Conservation (phyloP, 2,329 filamentous ascomycete genomes). For the Blastomyces parvus region DNA sequence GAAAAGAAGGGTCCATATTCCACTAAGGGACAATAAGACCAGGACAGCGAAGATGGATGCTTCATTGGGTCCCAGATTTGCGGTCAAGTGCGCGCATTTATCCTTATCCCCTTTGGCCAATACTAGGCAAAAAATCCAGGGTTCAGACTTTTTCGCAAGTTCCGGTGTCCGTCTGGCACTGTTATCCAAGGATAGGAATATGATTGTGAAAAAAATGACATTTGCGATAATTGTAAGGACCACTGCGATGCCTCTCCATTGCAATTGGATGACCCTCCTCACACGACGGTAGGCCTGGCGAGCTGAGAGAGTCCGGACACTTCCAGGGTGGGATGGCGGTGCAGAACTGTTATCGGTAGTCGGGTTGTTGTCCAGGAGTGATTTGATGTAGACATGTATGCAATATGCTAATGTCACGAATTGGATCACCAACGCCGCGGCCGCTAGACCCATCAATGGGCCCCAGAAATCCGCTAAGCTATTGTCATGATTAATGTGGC, state of each 20-base stretch:
- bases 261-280: slow-evolving; percentile 74
- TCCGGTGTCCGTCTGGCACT: slow-evolving; percentile 50
- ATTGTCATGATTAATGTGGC: slow-evolving; percentile 86
- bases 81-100: slow-evolving; percentile 54
- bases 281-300: slow-evolving; percentile 82
- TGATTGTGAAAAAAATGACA: slow-evolving; percentile 84
- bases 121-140: slow-evolving; percentile 67
- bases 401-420: slow-evolving; percentile 83
- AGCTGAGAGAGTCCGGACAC: slow-evolving; percentile 68
- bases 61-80: slow-evolving; percentile 59
- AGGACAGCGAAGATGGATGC: slow-evolving; percentile 71
- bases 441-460: slow-evolving; percentile 70
- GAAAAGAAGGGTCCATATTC: slow-evolving; percentile 74
- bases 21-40: slow-evolving; percentile 73
- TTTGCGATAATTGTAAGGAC: slow-evolving; percentile 83
- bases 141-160: slow-evolving; percentile 46
- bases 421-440: slow-evolving; percentile 67
- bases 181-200: slow-evolving; percentile 82
- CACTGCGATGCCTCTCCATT: slow-evolving; percentile 88
- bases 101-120: slow-evolving; percentile 50
- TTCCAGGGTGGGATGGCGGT: slow-evolving; percentile 66
- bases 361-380: slow-evolving; percentile 61
- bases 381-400: slow-evolving; percentile 85
- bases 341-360: slow-evolving; percentile 61
- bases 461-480: slow-evolving; percentile 84